These are phyloP conservation scores for Verbena officinalis DNA, from an alignment of 257 asterid genomes.

Conservation along the genomic window DNA sequence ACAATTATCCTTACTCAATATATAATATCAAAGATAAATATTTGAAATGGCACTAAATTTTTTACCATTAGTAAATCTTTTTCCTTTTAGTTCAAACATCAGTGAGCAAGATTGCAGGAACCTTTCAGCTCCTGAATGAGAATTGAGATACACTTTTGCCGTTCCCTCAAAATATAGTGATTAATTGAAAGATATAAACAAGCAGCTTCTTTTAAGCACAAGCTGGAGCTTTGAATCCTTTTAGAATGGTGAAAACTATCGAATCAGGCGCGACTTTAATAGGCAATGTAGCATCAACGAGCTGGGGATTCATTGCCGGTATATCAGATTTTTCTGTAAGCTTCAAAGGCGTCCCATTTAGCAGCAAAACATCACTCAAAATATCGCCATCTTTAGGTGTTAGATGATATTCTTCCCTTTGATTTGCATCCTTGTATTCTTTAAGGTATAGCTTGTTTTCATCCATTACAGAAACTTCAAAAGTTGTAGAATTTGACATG, in stretches of 20 bases:
- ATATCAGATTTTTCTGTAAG: slow-evolving; percentile 57
- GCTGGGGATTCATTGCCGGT: slow-evolving; percentile 53
- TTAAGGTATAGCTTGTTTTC: slow-evolving; percentile 28
- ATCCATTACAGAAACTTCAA: slow-evolving; percentile 41
- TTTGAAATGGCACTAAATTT: too few species aligned
- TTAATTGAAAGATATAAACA: too few species aligned
- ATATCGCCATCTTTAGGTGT: slow-evolving; percentile 72
- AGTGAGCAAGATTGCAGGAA: too few species aligned
- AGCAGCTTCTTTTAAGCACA: slow-evolving; percentile 45
- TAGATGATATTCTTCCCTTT: slow-evolving; percentile 78
- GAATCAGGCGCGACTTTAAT: slow-evolving; percentile 55
- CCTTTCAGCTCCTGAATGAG: too few species aligned
- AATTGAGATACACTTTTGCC: too few species aligned
- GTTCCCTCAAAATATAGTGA: too few species aligned
- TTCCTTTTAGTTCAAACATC: too few species aligned
- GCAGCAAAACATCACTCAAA: slow-evolving; percentile 61
- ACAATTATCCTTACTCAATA: too few species aligned
- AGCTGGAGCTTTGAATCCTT: slow-evolving; percentile 69
- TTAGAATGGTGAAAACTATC: slow-evolving; percentile 53
- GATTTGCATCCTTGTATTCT: not conserved
- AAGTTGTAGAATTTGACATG: slow-evolving; percentile 70
- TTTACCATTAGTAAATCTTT: too few species aligned
- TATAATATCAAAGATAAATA: too few species aligned
- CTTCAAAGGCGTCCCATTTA: slow-evolving; percentile 66
- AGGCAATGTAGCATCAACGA: slow-evolving; percentile 49